A percentile compares a stretch with the other conserved stretches of the same genome.
phyloP scores from a whole-genome alignment of 768 basidiomycete genomes.

The Hypholoma sublateritium region DNA sequence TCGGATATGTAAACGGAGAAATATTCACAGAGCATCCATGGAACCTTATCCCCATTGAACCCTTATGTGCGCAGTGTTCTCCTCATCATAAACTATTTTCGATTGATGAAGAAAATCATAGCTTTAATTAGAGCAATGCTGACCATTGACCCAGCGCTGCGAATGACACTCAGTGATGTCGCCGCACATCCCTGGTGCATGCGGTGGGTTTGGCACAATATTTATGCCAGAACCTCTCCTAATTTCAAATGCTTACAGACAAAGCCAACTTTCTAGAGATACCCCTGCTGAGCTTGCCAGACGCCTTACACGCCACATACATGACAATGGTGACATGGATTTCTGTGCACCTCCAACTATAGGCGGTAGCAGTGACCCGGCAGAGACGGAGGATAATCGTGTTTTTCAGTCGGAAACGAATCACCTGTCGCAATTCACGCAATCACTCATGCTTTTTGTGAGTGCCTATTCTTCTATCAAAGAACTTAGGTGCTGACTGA shows the following conservation, averaged over 20 bases:
- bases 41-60: slow-evolving; percentile 57
- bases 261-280: slow-evolving; percentile 64
- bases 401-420: slow-evolving; percentile 47
- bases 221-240: too few species aligned
- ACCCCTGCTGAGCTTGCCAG: slow-evolving; percentile 59
- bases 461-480: slow-evolving; percentile 20
- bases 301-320: slow-evolving; percentile 66
- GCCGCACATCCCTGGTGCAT: slow-evolving; percentile 70
- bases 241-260: slow-evolving; percentile 35
- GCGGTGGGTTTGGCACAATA: slow-evolving; percentile 43
- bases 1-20: slow-evolving; percentile 67
- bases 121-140: slow-evolving; percentile 78
- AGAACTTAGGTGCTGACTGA: neutral
- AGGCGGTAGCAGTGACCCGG: slow-evolving; percentile 18
- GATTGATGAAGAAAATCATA: slow-evolving; percentile 26
- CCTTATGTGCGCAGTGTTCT: slow-evolving; percentile 55
- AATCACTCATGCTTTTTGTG: slow-evolving; percentile 80
- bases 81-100: neutral
- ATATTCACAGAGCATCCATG: slow-evolving; percentile 80
- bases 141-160: slow-evolving; percentile 62
- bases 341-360: slow-evolving; percentile 59
- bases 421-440: slow-evolving; percentile 73
- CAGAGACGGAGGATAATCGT: slow-evolving; percentile 61
- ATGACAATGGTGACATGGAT: slow-evolving; percentile 71
- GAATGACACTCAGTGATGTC: slow-evolving; percentile 59